phyloP scores from a whole-genome alignment of 78 protist species.

The Dictyostelium firmibasis region DNA sequence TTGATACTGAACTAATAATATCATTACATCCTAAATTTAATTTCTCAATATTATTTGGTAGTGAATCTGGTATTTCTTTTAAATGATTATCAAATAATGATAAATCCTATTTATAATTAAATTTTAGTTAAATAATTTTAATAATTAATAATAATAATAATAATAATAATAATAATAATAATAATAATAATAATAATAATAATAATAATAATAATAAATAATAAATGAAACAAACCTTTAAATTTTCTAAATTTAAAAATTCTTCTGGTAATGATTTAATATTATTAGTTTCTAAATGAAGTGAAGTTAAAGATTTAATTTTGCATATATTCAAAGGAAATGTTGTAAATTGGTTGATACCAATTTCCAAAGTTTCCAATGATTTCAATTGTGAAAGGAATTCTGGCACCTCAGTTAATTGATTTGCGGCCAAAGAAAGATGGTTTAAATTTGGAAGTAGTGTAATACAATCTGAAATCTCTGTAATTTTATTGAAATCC shows the following conservation, averaged over 20 bases:
- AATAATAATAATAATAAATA: too few relatives aligned
- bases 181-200: too few relatives aligned
- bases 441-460: neutral
- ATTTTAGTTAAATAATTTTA: too few relatives aligned
- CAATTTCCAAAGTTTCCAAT: constrained; percentile 5
- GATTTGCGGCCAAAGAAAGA: constrained; percentile 40
- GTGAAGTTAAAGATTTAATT: constrained; percentile 3
- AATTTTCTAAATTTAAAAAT: neutral
- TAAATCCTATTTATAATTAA: constrained; percentile 18
- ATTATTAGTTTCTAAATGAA: constrained; percentile 41
- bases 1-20: neutral
- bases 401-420: constrained; percentile 14
- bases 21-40: constrained; percentile 54
- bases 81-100: constrained; percentile 32
- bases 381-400: neutral
- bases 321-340: constrained; percentile 15
- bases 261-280: neutral
- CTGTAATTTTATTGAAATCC: constrained; percentile 34
- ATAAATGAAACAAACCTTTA: constrained; percentile 40
- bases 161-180: too few relatives aligned
- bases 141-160: too few relatives aligned
- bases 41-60: constrained; percentile 26
- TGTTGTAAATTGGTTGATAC: neutral
- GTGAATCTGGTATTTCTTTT: constrained; percentile 10
- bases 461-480: constrained; percentile 15